Base-by-base conservation (phyloP, 306 rosid species). In the Lotus japonicus region DNA sequence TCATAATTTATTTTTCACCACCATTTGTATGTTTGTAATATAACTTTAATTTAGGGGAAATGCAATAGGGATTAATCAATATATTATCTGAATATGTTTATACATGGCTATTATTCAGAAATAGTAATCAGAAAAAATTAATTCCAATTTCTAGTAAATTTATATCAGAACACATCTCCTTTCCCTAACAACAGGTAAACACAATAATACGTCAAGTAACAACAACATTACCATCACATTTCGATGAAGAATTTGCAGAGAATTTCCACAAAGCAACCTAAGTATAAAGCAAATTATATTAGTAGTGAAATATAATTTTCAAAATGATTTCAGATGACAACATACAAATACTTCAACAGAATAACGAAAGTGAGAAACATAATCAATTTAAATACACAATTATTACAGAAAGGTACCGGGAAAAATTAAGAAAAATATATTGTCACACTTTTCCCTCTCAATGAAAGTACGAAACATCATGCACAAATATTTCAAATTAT, bases 261-360 rank as follows among this genome's bases (percentile, higher is more conserved):
- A 94, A 94, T 73, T 80, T 90, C 99, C 99, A 94, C 73, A 94
- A 49, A 72, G 95, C 97, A 75, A 94, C 95, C 97, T 94, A 82
- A 51, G 86, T 31, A 71, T 11, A 68, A 41, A 48, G 56, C 42
- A 64, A 64, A 64, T 39, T 61, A 62, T 68, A 50, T 84, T 61
- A 84, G 85, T 52, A 54, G 31, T 43, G 71, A 79, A 36, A 49
- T 46, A 68, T 17, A 21, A 41, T 16, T 76, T 66, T 31, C 52
- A 48, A 65, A 42, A 43, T 49, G 8, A 21, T 17, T 59, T 31
- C 13, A 44, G 46, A 62, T 53, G 43, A 77, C 53, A 58, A 54
- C 48, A 41, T 61, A 61, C 50, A 18, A 12, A n/a, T 63, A 58
- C 31, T 38, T 33, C 51, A 58, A 66, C 16, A 41, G 26, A 42